Evolutionary conservation across 495 filamentous ascomycete species (phyloP).

Genomic region (Penicillium paradoxum): DNA sequence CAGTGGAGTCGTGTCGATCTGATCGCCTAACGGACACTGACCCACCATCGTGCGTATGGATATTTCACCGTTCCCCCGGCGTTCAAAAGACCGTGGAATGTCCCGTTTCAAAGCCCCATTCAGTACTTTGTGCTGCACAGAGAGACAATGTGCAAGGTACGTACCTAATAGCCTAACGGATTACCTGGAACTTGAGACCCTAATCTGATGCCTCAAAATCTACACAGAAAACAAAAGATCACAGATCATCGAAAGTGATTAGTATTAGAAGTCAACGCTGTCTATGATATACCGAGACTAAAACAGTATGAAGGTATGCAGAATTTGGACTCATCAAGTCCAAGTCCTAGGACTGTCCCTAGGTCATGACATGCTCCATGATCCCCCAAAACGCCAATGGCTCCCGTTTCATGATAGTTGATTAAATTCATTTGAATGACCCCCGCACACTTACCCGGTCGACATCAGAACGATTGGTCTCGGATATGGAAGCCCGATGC

Average conservation of each 20-base stretch:
- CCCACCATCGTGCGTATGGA: not conserved
- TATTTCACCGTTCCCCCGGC: not conserved
- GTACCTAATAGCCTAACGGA: too few relatives aligned
- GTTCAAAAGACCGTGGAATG: too few relatives aligned
- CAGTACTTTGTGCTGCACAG: too few relatives aligned
- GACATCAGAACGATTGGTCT: conserved; percentile 28
- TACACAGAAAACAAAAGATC: not conserved
- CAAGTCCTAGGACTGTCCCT: not conserved
- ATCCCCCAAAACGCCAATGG: not conserved
- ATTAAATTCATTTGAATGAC: conserved; percentile 17
- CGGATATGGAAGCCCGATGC: conserved; percentile 23
- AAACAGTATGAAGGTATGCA: not conserved
- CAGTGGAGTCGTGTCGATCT: not conserved
- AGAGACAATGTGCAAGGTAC: too few relatives aligned
- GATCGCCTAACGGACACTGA: not conserved
- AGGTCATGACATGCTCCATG: not conserved
- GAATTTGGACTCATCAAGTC: not conserved
- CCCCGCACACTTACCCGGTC: conserved; percentile 30
- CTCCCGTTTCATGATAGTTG: not conserved
- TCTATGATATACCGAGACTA: conserved; percentile 1
- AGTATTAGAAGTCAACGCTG: conserved; percentile 1
- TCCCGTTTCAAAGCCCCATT: too few relatives aligned
- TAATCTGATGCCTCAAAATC: not conserved
- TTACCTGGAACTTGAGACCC: too few relatives aligned
- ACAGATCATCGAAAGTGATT: not conserved